These are phyloP conservation scores for Phytophthora ramorum DNA, from an alignment of 352 stramenopile species.

Conservation along the genomic window DNA sequence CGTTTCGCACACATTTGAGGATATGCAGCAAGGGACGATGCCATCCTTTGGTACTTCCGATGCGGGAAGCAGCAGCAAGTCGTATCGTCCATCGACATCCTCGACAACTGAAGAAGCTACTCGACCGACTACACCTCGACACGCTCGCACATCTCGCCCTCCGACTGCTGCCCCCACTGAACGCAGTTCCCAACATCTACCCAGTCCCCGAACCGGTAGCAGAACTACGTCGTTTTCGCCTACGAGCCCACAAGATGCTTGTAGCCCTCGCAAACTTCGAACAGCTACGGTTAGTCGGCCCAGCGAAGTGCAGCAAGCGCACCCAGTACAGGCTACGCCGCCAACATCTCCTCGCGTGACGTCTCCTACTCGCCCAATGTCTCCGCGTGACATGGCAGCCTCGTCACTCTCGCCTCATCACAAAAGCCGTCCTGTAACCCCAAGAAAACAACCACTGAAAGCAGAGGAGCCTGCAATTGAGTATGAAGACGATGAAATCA, in stretches of 20 bases:
- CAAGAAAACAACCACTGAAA: conserved; percentile 10
- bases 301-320: conserved; percentile 5
- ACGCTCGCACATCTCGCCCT: conserved; percentile 24
- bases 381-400: conserved; percentile 7
- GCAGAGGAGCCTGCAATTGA: conserved; percentile 34
- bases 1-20: conserved; percentile 46
- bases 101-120: conserved; percentile 11
- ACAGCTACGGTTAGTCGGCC: conserved; percentile 1
- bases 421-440: conserved; percentile 11
- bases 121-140: conserved; percentile 33
- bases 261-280: conserved; percentile 42
- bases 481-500: conserved; percentile 52
- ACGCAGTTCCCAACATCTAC: conserved; percentile 9
- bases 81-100: conserved; percentile 19
- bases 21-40: conserved; percentile 41
- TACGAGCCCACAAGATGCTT: conserved; percentile 11
- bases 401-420: conserved; percentile 16
- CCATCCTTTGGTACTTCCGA: conserved; percentile 3
- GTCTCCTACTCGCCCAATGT: conserved; percentile 29
- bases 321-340: conserved; percentile 12
- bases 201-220: conserved; percentile 9
- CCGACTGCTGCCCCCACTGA: conserved; percentile 1
- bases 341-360: conserved; percentile 26
- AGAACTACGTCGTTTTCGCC: conserved; percentile 7
- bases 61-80: conserved; percentile 15